Evolutionary conservation across 169 alveolate genomes (phyloP), one percentile per base, ranked within the genome.

Genomic region (Plasmodium cynomolgi): DNA sequence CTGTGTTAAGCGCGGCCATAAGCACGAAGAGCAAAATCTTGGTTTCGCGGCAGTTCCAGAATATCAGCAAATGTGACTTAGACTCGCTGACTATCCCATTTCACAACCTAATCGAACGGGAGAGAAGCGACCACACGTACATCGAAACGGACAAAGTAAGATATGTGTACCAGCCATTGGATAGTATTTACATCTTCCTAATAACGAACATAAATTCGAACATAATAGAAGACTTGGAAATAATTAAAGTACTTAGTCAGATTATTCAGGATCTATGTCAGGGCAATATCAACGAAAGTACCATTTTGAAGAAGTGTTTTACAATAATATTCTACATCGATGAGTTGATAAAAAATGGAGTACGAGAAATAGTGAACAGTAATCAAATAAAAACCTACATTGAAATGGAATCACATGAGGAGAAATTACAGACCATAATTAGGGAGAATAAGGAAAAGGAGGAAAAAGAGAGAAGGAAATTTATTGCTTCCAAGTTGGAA

Each of bases 401-500:
- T 3, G 96, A 92, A 47, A 96, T 96, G 98, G 98, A 96, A 77
- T 96, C 98, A 8, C 96, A 96, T 68, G 98, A 96, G 58, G 98
- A 96, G 62, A 95, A 95, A 84, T 90, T 92, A 80, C 97, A 96
- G 81, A 95, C 96, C 29, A 94, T 94, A 81, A 84, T 96, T 20
- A 82, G 95, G 81, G 93, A 95, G 71, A 80, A 94, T 37, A 96
- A 96, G 92, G 98, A 97, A 74, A 95, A 95, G 88, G 99, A 98
- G 84, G 99, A 98, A 71, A 97, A 95, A 92, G 99, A 97, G 84
- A 96, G 98, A 39, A 96, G 98, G 71, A 97, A 93, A 74, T 97
- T 97, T 73, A 96, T 96, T 79, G 98, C 99, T n/a, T 96, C 97
- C 29, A 98, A 98, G 91, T 88, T 97, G 83, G 98, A 98, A 84